Evolutionary conservation across 2,329 filamentous ascomycete genomes (phyloP), one percentile per base, ranked within the genome.

Genomic region (Cladosporium cucumerinum): DNA sequence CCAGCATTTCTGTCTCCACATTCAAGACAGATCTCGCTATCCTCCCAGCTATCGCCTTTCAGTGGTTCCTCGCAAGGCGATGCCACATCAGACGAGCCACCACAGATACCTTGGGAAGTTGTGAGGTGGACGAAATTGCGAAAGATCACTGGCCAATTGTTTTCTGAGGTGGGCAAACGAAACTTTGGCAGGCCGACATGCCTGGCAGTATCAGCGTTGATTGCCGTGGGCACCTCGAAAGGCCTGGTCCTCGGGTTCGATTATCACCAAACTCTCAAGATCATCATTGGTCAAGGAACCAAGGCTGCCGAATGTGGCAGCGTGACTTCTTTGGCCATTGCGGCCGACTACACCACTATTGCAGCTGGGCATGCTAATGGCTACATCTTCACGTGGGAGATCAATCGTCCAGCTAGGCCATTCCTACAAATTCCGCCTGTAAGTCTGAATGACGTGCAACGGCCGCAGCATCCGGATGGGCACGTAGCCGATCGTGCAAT

Each of bases 361-460:
- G 95, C 92, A 36, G 92, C 89, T 43, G 95, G 95, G 3, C 94
- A 99, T 83, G 89, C 88, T 0, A 92, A 89, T 71, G 96, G 95
- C 3, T 89, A 88, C 74, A 97, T 99, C 61, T 98, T 97, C 74
- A 99, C 94, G 0, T 99, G 96, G 96, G 96, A 99, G 76, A 89
- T 94, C 14, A 86, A 86, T 48, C 86, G 90, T 65, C 86, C 90
- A n/a, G 87, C 92, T 3, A 86, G 91, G 34, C 95, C 94, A 0
- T 99, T 99, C 76, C 84, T 99, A 34, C 88, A 92, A 59, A 93
- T 99, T 51, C 87, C 89, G 0, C 91, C 92, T 39, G 81, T 96
- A 11, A 87, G 92, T 36, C 78, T 83, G n/a, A 67, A 60, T 32
- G 79, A 81, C 2, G 86, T 90, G 65, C 74, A 88, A 34, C 84